Evolutionary conservation across 75 land plant species (phyloP).

Genomic region (Picea glauca): DNA sequence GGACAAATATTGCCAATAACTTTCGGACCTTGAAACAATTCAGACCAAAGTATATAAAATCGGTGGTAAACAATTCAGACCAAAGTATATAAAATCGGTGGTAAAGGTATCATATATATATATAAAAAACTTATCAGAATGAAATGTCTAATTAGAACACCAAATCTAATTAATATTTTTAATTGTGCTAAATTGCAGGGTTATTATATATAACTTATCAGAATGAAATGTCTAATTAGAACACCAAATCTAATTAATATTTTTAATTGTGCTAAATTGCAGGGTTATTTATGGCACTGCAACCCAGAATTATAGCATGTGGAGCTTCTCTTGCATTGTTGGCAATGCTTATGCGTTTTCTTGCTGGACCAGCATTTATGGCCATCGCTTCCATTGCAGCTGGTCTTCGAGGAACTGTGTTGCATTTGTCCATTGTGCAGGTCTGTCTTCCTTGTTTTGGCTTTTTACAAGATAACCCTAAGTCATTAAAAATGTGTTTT

Average conservation of each 20-base stretch:
- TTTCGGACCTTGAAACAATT: no score
- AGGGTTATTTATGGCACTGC: conserved; percentile 91
- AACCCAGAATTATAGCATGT: conserved; percentile 63
- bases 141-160: no score
- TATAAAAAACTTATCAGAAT: no score
- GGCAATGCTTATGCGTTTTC: conserved; percentile 72
- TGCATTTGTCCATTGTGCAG: conserved; percentile 80
- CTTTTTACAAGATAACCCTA: background rate
- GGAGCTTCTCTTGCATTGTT: conserved; percentile 43
- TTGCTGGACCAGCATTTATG: conserved; percentile 78
- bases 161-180: background rate
- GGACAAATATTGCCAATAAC: background rate
- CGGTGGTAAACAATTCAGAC: no score
- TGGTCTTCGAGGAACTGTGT: conserved; percentile 62
- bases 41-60: no score
- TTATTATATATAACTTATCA: no score
- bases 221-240: no score
- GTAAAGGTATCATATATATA: no score
- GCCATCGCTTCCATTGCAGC: conserved; percentile 66
- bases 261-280: background rate
- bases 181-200: background rate
- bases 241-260: no score
- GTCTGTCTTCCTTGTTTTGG: conserved; percentile 14
- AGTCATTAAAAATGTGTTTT: no score
- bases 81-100: no score